Percentiles rank a stretch among this genome's conserved stretches.
phyloP scores from a whole-genome alignment of 371 early-diverging fungal species.

The Mucor circinelloides region DNA sequence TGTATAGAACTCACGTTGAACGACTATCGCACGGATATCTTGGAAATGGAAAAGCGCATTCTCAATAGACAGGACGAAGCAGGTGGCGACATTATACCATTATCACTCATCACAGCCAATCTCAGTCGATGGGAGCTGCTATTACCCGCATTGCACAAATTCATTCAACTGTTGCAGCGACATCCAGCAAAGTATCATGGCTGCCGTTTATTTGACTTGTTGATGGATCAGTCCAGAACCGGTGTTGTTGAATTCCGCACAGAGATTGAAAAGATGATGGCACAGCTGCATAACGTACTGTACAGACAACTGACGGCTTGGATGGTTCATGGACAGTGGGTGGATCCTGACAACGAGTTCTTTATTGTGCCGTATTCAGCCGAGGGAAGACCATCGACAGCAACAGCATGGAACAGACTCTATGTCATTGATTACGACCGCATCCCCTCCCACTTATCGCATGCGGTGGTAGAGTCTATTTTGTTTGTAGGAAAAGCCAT shows the following conservation, averaged over 20 bases:
- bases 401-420: slow-evolving; percentile 54
- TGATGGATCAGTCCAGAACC: slow-evolving; percentile 58
- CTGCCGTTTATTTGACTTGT: slow-evolving; percentile 54
- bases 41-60: slow-evolving; percentile 59
- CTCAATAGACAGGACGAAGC: slow-evolving; percentile 50
- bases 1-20: slow-evolving; percentile 53
- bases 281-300: slow-evolving; percentile 61
- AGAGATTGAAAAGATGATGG: slow-evolving; percentile 56
- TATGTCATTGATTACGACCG: slow-evolving; percentile 50
- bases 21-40: slow-evolving; percentile 57
- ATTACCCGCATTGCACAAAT: slow-evolving; percentile 45
- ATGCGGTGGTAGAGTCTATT: slow-evolving; percentile 57
- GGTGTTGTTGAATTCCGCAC: slow-evolving; percentile 59
- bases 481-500: slow-evolving; percentile 79
- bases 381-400: background rate
- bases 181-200: slow-evolving; percentile 50
- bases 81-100: slow-evolving; percentile 49
- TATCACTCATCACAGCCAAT: slow-evolving; percentile 44
- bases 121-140: slow-evolving; percentile 48
- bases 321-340: slow-evolving; percentile 73
- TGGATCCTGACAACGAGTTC: slow-evolving; percentile 69
- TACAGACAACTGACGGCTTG: slow-evolving; percentile 72
- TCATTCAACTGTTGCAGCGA: slow-evolving; percentile 29
- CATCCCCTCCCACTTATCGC: slow-evolving; percentile 60
- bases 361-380: slow-evolving; percentile 51